phyloP scores from a whole-genome alignment of 2,329 filamentous ascomycete genomes.

The Tothia fuscella region DNA sequence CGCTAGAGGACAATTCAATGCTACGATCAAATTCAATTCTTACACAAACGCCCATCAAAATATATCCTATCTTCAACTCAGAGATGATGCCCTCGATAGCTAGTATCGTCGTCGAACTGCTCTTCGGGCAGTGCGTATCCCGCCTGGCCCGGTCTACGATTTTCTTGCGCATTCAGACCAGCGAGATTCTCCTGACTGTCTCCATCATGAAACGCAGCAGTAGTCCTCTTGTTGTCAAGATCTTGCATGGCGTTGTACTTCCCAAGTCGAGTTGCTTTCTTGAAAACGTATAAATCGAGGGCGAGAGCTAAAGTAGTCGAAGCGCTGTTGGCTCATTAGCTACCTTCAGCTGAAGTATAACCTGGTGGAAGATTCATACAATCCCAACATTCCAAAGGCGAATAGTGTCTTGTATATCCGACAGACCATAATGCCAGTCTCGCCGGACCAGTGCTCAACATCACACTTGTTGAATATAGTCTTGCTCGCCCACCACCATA shows the following conservation, averaged over 20 bases:
- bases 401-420: conserved; percentile 49
- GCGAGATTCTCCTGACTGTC: conserved; percentile 20
- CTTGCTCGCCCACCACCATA: conserved; percentile 41
- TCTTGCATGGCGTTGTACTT: conserved; percentile 37
- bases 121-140: conserved; percentile 31
- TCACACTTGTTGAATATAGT: conserved; percentile 42
- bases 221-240: conserved; percentile 21
- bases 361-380: conserved; percentile 19
- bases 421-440: conserved; percentile 44
- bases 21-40: too few species aligned
- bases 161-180: conserved; percentile 16
- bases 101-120: conserved; percentile 23
- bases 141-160: too few species aligned
- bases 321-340: conserved; percentile 18
- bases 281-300: conserved; percentile 39
- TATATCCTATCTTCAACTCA: too few species aligned
- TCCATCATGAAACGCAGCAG: conserved; percentile 13
- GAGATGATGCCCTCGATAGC: conserved; percentile 3
- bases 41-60: too few species aligned
- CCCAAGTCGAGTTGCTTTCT: conserved; percentile 32
- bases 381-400: conserved; percentile 39
- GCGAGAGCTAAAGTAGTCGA: conserved; percentile 35
- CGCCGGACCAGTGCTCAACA: conserved; percentile 39
- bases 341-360: too few species aligned
- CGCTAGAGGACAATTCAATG: too few species aligned